These are phyloP conservation scores for Boletus fagicola DNA, from an alignment of 768 basidiomycete genomes.

Conservation along the genomic window DNA sequence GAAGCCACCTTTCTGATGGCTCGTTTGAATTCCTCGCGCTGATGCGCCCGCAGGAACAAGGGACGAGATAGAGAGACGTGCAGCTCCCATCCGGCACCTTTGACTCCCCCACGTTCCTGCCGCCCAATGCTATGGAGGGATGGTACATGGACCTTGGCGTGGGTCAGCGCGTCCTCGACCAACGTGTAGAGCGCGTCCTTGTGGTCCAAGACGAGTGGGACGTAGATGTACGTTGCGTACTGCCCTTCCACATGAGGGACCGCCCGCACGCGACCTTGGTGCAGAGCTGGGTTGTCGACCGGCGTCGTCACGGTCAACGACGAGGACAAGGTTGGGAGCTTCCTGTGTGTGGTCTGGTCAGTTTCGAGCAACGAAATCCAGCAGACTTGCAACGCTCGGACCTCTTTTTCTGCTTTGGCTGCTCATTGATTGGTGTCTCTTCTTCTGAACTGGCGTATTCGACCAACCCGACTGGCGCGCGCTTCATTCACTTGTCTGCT, in stretches of 20 bases:
- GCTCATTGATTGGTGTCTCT: conserved; percentile 16
- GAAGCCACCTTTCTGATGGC: conserved; percentile 56
- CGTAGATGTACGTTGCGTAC: conserved; percentile 76
- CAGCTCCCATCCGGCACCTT: conserved; percentile 41
- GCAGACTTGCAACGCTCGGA: conserved; percentile 12
- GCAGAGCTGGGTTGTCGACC: conserved; percentile 69
- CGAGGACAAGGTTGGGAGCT: conserved; percentile 57
- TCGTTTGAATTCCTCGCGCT: conserved; percentile 68
- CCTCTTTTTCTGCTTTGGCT: conserved; percentile 42
- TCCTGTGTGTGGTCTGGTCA: conserved; percentile 39
- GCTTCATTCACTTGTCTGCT: conserved; percentile 22
- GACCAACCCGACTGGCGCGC: conserved; percentile 36
- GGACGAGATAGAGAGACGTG: conserved; percentile 88
- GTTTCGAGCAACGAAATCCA: background rate
- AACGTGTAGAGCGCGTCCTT: conserved; percentile 45
- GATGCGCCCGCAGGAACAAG: conserved; percentile 74
- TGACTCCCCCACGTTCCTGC: conserved; percentile 5
- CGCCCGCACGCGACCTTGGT: conserved; percentile 79
- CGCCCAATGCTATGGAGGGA: conserved; percentile 46
- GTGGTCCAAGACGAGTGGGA: conserved; percentile 52
- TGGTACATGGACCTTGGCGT: conserved; percentile 46
- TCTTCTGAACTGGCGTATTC: conserved; percentile 53
- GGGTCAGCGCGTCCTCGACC: conserved; percentile 43
- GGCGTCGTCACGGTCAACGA: conserved; percentile 49
- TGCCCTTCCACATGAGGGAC: conserved; percentile 85